phyloP scores from a whole-genome alignment of 1,284 basidiomycete species.

The Wolfiporia cocos region DNA sequence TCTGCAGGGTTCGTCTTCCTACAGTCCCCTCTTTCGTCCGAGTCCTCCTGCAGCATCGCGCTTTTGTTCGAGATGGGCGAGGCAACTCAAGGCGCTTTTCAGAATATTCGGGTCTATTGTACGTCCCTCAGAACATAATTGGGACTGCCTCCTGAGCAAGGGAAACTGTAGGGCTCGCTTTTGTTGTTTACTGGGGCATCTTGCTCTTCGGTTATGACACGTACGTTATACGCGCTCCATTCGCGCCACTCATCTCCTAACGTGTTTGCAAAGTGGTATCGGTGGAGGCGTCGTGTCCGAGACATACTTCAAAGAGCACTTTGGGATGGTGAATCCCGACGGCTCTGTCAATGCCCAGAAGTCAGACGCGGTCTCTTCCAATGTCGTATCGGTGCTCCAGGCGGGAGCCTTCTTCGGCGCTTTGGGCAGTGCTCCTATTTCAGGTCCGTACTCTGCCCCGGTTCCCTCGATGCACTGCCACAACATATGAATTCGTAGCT shows the following conservation, averaged over 20 bases:
- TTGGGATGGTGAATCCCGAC: slow-evolving; percentile 44
- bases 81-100: slow-evolving; percentile 23
- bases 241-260: slow-evolving; percentile 5
- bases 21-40: slow-evolving; percentile 6
- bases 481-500: slow-evolving; percentile 26
- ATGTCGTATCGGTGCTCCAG: slow-evolving; percentile 74
- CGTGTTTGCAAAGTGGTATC: slow-evolving; percentile 31
- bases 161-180: slow-evolving; percentile 59
- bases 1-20: slow-evolving; percentile 4
- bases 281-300: slow-evolving; percentile 66
- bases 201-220: slow-evolving; percentile 76
- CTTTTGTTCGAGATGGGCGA: slow-evolving; percentile 7
- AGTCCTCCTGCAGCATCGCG: slow-evolving; percentile 6
- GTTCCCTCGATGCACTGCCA: neutral
- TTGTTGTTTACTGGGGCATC: slow-evolving; percentile 74
- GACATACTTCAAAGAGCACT: slow-evolving; percentile 53
- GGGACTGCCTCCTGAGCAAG: too few species aligned
- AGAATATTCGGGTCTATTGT: slow-evolving; percentile 60
- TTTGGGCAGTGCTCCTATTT: slow-evolving; percentile 56
- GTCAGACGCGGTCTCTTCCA: slow-evolving; percentile 46
- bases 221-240: slow-evolving; percentile 33
- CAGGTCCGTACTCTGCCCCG: slow-evolving; percentile 36
- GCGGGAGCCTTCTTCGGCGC: slow-evolving; percentile 81
- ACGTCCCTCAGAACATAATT: slow-evolving; percentile 22
- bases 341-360: slow-evolving; percentile 30